These are phyloP conservation scores for Penicillium antarcticum DNA, from an alignment of 495 filamentous ascomycete species.

Conservation along the genomic window DNA sequence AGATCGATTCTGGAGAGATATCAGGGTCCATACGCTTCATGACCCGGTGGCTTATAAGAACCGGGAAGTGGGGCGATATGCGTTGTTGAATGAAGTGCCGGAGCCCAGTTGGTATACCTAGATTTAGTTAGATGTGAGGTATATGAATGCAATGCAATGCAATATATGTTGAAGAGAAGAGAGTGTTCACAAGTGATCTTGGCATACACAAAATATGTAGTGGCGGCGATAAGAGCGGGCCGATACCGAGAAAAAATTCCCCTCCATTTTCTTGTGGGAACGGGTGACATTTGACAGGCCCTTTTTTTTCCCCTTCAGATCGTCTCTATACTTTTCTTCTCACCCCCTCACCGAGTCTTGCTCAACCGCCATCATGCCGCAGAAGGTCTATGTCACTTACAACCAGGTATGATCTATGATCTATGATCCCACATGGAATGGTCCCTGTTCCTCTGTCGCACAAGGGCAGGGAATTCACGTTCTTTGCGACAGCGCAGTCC, in stretches of 20 bases:
- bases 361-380: conserved; percentile 59
- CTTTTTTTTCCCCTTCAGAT: conserved; percentile 2
- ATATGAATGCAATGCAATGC: not conserved
- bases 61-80: conserved; percentile 52
- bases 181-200: too few species aligned
- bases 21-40: conserved; percentile 59
- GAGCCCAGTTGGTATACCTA: conserved; percentile 60
- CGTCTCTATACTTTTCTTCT: not conserved
- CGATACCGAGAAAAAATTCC: too few species aligned
- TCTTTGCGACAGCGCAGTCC: conserved; percentile 1
- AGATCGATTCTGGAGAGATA: conserved; percentile 59
- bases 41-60: conserved; percentile 63
- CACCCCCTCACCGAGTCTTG: not conserved
- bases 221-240: too few species aligned
- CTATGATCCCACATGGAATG: not conserved
- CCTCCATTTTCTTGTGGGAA: too few species aligned
- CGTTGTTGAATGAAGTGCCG: conserved; percentile 49
- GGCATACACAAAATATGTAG: too few species aligned
- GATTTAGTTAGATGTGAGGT: not conserved
- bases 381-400: conserved; percentile 93
- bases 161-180: not conserved
- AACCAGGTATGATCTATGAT: conserved; percentile 71
- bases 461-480: not conserved
- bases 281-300: not conserved
- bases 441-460: not conserved